phyloP scores from a whole-genome alignment of 2,329 filamentous ascomycete genomes.

The Chaetomium globosum region DNA sequence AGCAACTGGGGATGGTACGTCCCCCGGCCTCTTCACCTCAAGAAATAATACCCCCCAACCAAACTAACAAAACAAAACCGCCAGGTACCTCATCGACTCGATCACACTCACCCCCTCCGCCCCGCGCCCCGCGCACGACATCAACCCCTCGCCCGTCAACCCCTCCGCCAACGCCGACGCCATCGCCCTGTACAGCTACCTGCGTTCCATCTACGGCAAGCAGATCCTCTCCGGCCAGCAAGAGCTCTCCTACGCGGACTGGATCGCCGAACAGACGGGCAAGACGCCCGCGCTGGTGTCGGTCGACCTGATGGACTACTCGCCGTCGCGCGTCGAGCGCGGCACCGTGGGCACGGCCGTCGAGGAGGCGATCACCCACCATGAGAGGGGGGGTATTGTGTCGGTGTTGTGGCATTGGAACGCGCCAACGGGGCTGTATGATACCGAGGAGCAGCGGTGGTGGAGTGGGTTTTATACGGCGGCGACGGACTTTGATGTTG shows the following conservation, averaged over 20 bases:
- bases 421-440: conserved; percentile 50
- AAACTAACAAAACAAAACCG: too few species aligned
- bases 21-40: neutral
- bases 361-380: conserved; percentile 51
- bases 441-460: conserved; percentile 51
- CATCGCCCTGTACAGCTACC: conserved; percentile 47
- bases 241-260: conserved; percentile 48
- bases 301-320: conserved; percentile 55
- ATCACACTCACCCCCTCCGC: conserved; percentile 41
- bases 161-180: conserved; percentile 44
- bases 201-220: conserved; percentile 50
- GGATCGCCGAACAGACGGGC: conserved; percentile 49
- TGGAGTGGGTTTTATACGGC: conserved; percentile 54
- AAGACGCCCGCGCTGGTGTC: conserved; percentile 52
- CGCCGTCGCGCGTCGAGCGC: conserved; percentile 48
- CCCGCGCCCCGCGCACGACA: conserved; percentile 30
- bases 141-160: conserved; percentile 43
- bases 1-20: conserved; percentile 54
- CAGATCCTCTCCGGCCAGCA: conserved; percentile 54
- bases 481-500: conserved; percentile 54
- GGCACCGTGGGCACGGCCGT: conserved; percentile 48
- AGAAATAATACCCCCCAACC: neutral
- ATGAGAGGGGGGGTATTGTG: conserved; percentile 49
- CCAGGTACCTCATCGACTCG: conserved; percentile 47
- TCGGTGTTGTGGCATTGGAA: conserved; percentile 56